Conservation (phyloP, 2,329 filamentous ascomycete genomes). For the Ceratocystis harringtonii region DNA sequence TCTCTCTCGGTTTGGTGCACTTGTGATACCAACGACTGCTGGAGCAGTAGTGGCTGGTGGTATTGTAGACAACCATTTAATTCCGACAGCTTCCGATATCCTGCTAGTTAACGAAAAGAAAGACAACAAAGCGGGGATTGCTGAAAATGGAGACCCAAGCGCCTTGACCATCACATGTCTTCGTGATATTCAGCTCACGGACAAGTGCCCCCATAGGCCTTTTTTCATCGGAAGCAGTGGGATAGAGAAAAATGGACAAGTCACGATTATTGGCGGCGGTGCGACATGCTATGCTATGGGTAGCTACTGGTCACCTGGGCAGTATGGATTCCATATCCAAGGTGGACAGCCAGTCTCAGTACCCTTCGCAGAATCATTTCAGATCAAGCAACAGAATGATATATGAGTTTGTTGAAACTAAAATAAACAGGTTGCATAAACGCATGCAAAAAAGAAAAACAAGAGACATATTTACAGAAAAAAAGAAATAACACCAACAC, state of each 20-base stretch:
- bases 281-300: constrained; percentile 87
- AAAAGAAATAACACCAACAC: neutral
- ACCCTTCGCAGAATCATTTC: neutral
- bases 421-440: neutral
- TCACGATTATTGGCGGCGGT: constrained; percentile 61
- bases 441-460: neutral
- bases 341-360: neutral
- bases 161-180: neutral
- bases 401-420: neutral
- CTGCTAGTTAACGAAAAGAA: neutral
- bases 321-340: constrained; percentile 26
- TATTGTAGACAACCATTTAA: constrained; percentile 1
- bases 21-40: constrained; percentile 21
- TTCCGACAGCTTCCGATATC: constrained; percentile 11
- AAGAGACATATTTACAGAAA: neutral
- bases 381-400: neutral
- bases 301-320: constrained; percentile 60
- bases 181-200: constrained; percentile 7
- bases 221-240: constrained; percentile 56
- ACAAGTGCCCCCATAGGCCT: constrained; percentile 28
- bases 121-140: neutral
- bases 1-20: constrained; percentile 7
- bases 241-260: constrained; percentile 27
- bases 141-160: neutral
- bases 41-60: constrained; percentile 23